Evolutionary conservation across 495 filamentous ascomycete species (phyloP), one percentile per base, ranked within the genome.

Genomic region (Pyrenula massariospora): DNA sequence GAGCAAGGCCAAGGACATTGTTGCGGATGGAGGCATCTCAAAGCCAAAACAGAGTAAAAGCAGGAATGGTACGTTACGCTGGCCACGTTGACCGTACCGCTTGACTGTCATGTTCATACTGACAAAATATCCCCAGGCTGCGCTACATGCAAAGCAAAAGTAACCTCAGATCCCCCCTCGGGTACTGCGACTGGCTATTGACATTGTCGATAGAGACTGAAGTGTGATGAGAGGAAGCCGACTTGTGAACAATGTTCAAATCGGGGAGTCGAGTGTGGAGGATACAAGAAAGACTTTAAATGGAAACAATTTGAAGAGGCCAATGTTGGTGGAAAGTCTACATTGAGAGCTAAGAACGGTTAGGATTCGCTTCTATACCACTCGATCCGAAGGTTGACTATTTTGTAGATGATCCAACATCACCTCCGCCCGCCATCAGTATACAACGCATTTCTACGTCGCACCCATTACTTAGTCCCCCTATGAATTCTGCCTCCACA

Each of bases 241-340:
- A 77, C 74, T 31, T 91, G 87, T 62, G 75, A 83, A 47, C 87
- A 90, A 70, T 90, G 87, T 64, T 73, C 81, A 47, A 80, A 82
- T 55, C 79, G 88, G 23, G 83, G 79, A 55, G 86, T 90, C 15
- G 65, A 70, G 15, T 91, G 87, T 64, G 87, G 86, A 25, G 87
- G 87, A 19, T 91, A 90, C 66, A 87, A 84, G 64, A 91, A 87
- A 67, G 84, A 88, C 63, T 89, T 88, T 71, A 91, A 90, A 77
- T 91, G 87, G 87, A 77, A 85, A 31, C 77, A 85, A 1, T 88
- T 89, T 60, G 87, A 87, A 62, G 87, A 89, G 62, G 73, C 77
- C 52, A 81, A 70, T 54, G 69, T 86, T 57, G 68, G 67, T n/a
- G 72, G 73, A 54, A 84, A 80, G 59, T 57, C 67, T 21, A 62